phyloP scores from a whole-genome alignment of 345 rosid genomes.

The Salix caprea region DNA sequence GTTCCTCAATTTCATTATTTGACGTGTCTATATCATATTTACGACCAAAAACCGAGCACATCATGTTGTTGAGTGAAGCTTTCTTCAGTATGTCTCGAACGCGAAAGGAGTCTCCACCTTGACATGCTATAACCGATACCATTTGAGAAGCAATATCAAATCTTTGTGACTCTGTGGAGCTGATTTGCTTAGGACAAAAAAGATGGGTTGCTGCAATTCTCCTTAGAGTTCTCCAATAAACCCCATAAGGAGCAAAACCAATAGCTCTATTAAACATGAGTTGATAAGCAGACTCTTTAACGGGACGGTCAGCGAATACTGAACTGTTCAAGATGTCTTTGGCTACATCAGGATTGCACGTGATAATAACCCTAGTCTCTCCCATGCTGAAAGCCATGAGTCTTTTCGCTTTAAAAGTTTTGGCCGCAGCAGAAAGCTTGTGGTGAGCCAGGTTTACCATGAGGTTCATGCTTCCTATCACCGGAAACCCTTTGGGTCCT shows the following conservation, averaged over 20 bases:
- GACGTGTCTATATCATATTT: constrained; percentile 19
- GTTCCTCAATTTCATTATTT: constrained; percentile 25
- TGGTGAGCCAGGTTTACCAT: constrained; percentile 51
- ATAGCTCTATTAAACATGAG: constrained; percentile 52
- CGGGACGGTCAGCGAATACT: constrained; percentile 48
- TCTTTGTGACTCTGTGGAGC: constrained; percentile 31
- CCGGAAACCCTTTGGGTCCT: constrained; percentile 46
- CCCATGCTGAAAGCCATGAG: constrained; percentile 56
- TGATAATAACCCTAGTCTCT: constrained; percentile 33
- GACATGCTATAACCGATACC: constrained; percentile 22
- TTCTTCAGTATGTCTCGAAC: constrained; percentile 33
- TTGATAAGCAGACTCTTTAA: constrained; percentile 46
- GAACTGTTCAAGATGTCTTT: constrained; percentile 49
- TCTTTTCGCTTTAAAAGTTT: constrained; percentile 23
- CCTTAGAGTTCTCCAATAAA: constrained; percentile 47
- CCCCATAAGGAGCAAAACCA: constrained; percentile 56
- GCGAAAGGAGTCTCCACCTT: neutral
- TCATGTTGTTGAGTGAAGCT: constrained; percentile 56
- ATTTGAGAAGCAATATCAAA: constrained; percentile 34
- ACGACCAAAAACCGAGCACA: constrained; percentile 49
- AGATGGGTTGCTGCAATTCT: constrained; percentile 48
- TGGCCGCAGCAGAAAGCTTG: constrained; percentile 39
- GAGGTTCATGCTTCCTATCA: constrained; percentile 46
- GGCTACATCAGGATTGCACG: constrained; percentile 47
- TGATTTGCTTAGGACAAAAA: constrained; percentile 44